Percentiles rank a stretch among this genome's conserved stretches.
These are phyloP conservation scores for Golubevia pallescens DNA, from an alignment of 1,284 basidiomycete genomes.

Conservation along the genomic window DNA sequence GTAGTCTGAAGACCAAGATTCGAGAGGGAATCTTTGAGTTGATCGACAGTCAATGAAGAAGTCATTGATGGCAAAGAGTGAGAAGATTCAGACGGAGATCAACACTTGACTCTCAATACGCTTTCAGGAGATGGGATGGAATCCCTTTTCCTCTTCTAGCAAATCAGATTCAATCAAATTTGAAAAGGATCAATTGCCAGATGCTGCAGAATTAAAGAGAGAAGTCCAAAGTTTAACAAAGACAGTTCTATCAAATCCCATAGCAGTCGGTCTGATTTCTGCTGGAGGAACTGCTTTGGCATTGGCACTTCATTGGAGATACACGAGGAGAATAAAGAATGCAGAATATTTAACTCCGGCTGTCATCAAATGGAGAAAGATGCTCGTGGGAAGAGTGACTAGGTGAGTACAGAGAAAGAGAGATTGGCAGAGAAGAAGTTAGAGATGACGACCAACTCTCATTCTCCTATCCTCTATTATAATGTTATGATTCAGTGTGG, in stretches of 20 bases:
- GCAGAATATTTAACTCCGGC: constrained; percentile 52
- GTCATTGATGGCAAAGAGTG: too few species aligned
- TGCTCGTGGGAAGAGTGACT: constrained; percentile 48
- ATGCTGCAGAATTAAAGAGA: too few species aligned
- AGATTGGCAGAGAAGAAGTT: neutral
- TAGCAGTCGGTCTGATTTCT: too few species aligned
- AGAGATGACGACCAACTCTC: neutral
- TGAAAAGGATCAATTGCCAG: too few species aligned
- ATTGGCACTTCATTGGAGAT: constrained; percentile 41
- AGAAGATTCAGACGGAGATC: too few species aligned
- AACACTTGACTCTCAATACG: too few species aligned
- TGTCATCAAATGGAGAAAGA: constrained; percentile 39
- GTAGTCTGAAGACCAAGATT: constrained; percentile 26
- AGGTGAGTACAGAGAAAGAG: neutral
- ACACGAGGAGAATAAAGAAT: constrained; percentile 50
- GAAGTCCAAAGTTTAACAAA: too few species aligned
- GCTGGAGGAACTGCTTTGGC: constrained; percentile 2
- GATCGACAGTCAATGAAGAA: constrained; percentile 24
- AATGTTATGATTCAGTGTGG: constrained; percentile 21
- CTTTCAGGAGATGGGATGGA: too few species aligned
- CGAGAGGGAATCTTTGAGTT: constrained; percentile 25
- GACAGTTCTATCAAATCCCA: too few species aligned
- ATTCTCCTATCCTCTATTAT: neutral
- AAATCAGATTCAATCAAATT: too few species aligned
- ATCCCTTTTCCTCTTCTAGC: too few species aligned